Conservation (phyloP, 768 basidiomycete genomes). For the Ramaria rubella region DNA sequence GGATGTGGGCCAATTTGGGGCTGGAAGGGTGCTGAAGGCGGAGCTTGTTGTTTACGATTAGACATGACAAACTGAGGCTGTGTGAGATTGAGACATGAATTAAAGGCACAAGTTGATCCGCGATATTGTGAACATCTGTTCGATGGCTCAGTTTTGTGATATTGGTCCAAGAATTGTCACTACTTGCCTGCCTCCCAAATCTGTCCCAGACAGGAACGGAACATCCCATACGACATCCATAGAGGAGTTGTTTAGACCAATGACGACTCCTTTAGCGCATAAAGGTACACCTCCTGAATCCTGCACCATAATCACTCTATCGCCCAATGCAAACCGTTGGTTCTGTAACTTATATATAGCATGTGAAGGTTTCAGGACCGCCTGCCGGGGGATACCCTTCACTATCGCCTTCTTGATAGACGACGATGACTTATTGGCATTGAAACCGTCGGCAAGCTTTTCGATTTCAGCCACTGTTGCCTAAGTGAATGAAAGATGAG, state of each 20-base stretch:
- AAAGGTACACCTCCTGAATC: conserved; percentile 92
- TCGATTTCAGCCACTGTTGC: conserved; percentile 78
- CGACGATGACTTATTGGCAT: conserved; percentile 47
- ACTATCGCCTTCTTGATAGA: conserved; percentile 89
- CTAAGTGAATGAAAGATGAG: conserved; percentile 30
- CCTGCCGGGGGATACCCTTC: conserved; percentile 87
- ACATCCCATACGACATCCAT: conserved; percentile 98
- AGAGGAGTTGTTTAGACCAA: conserved; percentile 77
- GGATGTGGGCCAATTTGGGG: conserved; percentile 65
- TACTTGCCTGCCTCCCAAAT: conserved; percentile 70
- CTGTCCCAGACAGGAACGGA: conserved; percentile 88
- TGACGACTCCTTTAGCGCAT: conserved; percentile 86
- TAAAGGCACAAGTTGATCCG: conserved; percentile 82
- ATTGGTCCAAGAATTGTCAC: background rate
- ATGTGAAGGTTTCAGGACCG: conserved; percentile 89
- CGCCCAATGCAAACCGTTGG: conserved; percentile 82
- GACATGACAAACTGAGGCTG: conserved; percentile 79
- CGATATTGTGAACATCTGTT: conserved; percentile 85
- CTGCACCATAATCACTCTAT: conserved; percentile 93
- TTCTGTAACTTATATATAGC: conserved; percentile 84
- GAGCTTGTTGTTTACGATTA: conserved; percentile 41
- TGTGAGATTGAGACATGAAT: conserved; percentile 83
- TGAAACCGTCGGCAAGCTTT: conserved; percentile 61
- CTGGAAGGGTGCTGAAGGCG: conserved; percentile 43
- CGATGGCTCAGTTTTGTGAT: background rate